These are phyloP conservation scores for Crucibulum laeve DNA, from an alignment of 768 basidiomycete species.

Conservation along the genomic window DNA sequence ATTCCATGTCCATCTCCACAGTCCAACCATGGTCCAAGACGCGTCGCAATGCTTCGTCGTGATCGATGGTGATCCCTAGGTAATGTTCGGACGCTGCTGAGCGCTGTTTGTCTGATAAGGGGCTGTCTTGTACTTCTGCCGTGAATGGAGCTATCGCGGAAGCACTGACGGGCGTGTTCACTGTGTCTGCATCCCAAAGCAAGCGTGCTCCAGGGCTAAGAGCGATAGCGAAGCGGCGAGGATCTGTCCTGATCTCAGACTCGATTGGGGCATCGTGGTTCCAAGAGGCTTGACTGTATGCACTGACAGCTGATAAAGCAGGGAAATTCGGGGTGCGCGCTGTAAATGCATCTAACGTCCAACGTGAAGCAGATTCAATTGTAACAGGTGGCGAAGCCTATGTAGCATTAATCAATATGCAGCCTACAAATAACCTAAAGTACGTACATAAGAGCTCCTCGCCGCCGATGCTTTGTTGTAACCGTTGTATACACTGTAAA, in stretches of 20 bases:
- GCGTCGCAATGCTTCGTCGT: no score
- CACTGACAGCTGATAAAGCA: conserved; percentile 11
- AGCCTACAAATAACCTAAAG: no score
- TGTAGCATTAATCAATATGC: no score
- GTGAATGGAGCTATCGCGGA: no score
- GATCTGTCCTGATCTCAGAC: not conserved
- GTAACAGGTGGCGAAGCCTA: not conserved
- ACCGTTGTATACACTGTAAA: not conserved
- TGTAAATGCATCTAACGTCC: conserved; percentile 13
- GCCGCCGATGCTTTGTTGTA: not conserved
- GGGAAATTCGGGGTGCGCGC: conserved; percentile 9
- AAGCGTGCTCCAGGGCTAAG: conserved; percentile 10
- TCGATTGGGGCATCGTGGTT: conserved; percentile 10
- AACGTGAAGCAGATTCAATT: conserved; percentile 7
- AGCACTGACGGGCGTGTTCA: not conserved
- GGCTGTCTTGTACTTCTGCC: no score
- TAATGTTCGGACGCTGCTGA: no score
- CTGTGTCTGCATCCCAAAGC: not conserved
- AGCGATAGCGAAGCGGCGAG: conserved; percentile 15
- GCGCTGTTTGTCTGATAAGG: no score
- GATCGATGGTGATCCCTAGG: no score
- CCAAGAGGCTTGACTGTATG: conserved; percentile 18
- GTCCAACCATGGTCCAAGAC: not conserved
- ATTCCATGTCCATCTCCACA: not conserved
- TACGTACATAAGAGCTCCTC: not conserved